Percentiles rank a stretch among this genome's conserved stretches.
These are phyloP conservation scores for Tuber magnatum DNA, from an alignment of 495 filamentous ascomycete genomes.

Conservation along the genomic window DNA sequence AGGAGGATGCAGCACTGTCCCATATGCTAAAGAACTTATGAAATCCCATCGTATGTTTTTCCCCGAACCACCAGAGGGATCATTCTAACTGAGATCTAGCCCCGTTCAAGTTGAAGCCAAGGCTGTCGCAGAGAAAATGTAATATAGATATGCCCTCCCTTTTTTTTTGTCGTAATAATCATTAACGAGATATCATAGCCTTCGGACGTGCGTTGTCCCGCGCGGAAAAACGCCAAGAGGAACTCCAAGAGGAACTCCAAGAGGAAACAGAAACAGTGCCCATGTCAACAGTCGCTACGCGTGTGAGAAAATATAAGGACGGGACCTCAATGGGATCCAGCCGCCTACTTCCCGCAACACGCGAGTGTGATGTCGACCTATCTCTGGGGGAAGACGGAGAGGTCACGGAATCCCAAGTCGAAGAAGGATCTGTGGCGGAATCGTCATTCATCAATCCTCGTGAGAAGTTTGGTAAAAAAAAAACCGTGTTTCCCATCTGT, in stretches of 20 bases:
- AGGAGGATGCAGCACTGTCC: background rate
- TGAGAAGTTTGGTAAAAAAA: background rate
- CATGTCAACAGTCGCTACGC: background rate
- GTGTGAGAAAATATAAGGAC: background rate
- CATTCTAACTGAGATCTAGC: background rate
- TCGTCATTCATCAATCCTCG: background rate
- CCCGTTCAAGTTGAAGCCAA: background rate
- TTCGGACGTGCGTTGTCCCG: background rate
- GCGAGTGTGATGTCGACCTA: background rate
- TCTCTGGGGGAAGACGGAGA: background rate
- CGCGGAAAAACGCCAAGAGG: too few relatives aligned
- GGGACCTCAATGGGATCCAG: background rate
- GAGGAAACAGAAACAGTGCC: background rate
- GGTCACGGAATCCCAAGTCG: background rate
- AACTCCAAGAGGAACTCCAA: background rate
- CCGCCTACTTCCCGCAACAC: background rate
- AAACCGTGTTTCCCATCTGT: background rate
- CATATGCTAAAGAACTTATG: background rate
- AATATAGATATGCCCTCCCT: background rate
- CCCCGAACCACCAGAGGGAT: background rate
- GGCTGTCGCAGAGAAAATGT: background rate
- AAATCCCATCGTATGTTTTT: background rate
- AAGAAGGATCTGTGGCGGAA: background rate
- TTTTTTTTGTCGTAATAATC: background rate
- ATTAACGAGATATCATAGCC: background rate